Conservation (phyloP, 345 rosid species). For the Arabidopsis arenosa region DNA sequence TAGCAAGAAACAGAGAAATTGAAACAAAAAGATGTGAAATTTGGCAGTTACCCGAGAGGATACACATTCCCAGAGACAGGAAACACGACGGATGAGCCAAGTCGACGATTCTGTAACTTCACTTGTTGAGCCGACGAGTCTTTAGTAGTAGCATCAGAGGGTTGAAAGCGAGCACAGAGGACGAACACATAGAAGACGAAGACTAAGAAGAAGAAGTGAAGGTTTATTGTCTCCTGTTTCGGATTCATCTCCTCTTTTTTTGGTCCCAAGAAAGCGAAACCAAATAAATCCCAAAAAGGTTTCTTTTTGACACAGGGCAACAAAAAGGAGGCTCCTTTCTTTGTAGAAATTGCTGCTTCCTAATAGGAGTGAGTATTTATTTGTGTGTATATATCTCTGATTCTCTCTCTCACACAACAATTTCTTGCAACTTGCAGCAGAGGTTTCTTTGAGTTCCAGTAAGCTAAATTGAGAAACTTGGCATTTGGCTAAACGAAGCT, state of each 20-base stretch:
- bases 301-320: slow-evolving; percentile 14
- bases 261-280: slow-evolving; percentile 35
- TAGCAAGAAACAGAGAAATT: not conserved
- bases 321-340: slow-evolving; percentile 15
- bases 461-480: slow-evolving; percentile 20
- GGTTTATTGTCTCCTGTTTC: slow-evolving; percentile 28
- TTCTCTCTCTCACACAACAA: not conserved
- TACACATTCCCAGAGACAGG: slow-evolving; percentile 80
- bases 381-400: not conserved
- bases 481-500: not conserved
- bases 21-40: slow-evolving; percentile 18
- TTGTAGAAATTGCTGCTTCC: slow-evolving; percentile 1
- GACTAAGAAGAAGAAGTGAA: not conserved
- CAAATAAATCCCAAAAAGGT: slow-evolving; percentile 29
- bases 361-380: not conserved
- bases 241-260: not conserved
- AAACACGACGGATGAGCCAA: slow-evolving; percentile 64
- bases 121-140: slow-evolving; percentile 23
- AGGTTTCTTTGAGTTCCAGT: slow-evolving; percentile 16
- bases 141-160: slow-evolving; percentile 28
- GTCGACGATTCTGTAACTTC: slow-evolving; percentile 38
- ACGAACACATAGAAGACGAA: slow-evolving; percentile 2
- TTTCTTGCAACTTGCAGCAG: slow-evolving; percentile 21
- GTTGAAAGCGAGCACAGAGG: slow-evolving; percentile 24
- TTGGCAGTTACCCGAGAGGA: slow-evolving; percentile 73